Conservation (phyloP, 768 basidiomycete species). For the Coprinellus micaceus region DNA sequence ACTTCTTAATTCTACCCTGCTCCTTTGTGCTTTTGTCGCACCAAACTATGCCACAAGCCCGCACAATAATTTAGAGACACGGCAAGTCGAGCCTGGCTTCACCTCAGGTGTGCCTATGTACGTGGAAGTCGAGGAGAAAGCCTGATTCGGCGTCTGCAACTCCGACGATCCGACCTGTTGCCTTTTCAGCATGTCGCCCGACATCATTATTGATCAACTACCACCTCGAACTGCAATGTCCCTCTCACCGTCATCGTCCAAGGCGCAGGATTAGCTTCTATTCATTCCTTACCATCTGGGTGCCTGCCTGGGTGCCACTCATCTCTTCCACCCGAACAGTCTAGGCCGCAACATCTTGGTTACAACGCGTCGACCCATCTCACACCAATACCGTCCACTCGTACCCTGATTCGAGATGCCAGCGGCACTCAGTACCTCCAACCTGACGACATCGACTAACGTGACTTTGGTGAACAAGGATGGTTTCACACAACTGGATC, state of each 20-base stretch:
- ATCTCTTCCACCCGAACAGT: not conserved
- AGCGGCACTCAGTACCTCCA: slow-evolving; percentile 17
- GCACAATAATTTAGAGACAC: too few species aligned
- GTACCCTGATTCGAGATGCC: slow-evolving; percentile 1
- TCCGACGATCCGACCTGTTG: not conserved
- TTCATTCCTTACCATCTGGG: not conserved
- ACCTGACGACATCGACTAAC: slow-evolving; percentile 16
- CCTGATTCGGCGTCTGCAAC: not conserved
- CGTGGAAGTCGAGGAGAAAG: too few species aligned
- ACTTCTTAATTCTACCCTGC: too few species aligned
- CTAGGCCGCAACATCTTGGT: not conserved
- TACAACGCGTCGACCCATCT: not conserved
- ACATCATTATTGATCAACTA: not conserved
- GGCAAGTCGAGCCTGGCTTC: too few species aligned
- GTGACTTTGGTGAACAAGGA: slow-evolving; percentile 24
- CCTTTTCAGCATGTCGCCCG: not conserved
- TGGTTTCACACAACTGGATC: slow-evolving; percentile 15
- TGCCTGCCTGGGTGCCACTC: not conserved
- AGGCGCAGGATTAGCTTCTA: not conserved
- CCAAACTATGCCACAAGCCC: too few species aligned
- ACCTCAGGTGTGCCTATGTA: too few species aligned
- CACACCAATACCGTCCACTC: not conserved
- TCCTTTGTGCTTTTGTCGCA: too few species aligned
- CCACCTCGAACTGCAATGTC: not conserved
- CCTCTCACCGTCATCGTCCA: not conserved